These are phyloP conservation scores for Ophiocordyceps camponoti-floridani DNA, from an alignment of 2,329 filamentous ascomycete species.

Conservation along the genomic window DNA sequence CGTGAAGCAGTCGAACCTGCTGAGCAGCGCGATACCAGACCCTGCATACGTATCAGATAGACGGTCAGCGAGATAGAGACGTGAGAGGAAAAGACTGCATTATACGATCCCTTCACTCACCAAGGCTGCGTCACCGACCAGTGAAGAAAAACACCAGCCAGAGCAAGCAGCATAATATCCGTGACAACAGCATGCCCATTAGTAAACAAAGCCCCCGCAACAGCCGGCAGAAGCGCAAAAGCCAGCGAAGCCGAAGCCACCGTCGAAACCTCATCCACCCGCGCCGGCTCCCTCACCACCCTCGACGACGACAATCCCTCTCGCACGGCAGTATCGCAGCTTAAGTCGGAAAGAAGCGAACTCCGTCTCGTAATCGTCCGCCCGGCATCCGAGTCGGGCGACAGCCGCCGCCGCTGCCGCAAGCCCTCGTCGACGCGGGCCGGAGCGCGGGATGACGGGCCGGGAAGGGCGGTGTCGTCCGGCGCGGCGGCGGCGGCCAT, in stretches of 20 bases:
- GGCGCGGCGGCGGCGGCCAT: conserved; percentile 31
- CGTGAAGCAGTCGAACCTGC: conserved; percentile 31
- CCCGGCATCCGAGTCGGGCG: background rate
- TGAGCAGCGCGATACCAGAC: conserved; percentile 61
- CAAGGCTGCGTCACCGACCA: conserved; percentile 86
- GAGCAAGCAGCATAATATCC: conserved; percentile 61
- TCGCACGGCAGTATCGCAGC: conserved; percentile 39
- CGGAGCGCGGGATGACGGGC: background rate
- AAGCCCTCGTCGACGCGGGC: background rate
- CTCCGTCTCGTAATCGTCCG: background rate
- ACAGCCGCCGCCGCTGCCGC: background rate
- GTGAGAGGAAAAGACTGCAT: background rate
- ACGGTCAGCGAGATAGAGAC: too few species aligned
- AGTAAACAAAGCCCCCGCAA: conserved; percentile 71
- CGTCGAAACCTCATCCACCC: conserved; percentile 37
- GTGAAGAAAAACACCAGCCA: conserved; percentile 76
- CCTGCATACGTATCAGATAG: conserved; percentile 19
- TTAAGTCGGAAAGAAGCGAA: conserved; percentile 48
- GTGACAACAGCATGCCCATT: conserved; percentile 73
- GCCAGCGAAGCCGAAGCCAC: conserved; percentile 70
- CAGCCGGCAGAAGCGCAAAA: conserved; percentile 67
- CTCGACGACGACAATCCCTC: conserved; percentile 39
- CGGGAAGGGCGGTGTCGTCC: conserved; percentile 16
- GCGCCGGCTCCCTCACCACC: conserved; percentile 14
- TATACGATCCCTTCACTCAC: conserved; percentile 32